Evolutionary conservation across 2,329 filamentous ascomycete species (phyloP).

Genomic region (Colletotrichum sp.): DNA sequence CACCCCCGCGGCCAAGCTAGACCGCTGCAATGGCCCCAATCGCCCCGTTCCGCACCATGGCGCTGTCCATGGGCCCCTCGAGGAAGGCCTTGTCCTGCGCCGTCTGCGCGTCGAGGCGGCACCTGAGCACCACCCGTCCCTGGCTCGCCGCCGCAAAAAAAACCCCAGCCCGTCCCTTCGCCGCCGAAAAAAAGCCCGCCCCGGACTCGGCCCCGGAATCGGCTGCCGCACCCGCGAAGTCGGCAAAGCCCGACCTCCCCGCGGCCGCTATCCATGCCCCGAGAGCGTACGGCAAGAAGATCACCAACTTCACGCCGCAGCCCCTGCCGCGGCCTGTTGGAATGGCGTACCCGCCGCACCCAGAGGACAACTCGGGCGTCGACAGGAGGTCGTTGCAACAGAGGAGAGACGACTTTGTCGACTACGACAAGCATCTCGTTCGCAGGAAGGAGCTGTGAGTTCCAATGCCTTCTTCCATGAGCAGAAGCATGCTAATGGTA

Average conservation of each 20-base stretch:
- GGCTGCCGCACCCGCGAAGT: conserved; percentile 18
- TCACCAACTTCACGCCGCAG: conserved; percentile 61
- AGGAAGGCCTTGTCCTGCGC: conserved; percentile 46
- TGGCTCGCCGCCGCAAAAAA: conserved; percentile 34
- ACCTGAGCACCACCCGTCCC: conserved; percentile 50
- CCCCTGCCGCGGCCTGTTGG: conserved; percentile 79
- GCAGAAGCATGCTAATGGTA: background rate
- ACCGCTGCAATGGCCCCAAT: conserved; percentile 1
- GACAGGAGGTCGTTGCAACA: conserved; percentile 71
- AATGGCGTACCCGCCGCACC: conserved; percentile 71
- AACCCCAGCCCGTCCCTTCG: conserved; percentile 21
- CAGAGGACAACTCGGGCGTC: conserved; percentile 82
- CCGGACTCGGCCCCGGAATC: conserved; percentile 13
- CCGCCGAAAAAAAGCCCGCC: conserved; percentile 31
- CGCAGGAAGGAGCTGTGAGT: conserved; percentile 76
- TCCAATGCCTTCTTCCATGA: too few species aligned
- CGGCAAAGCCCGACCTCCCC: conserved; percentile 41
- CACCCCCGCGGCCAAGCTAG: background rate
- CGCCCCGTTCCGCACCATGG: conserved; percentile 26
- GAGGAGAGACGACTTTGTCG: conserved; percentile 77
- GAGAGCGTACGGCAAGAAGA: conserved; percentile 60
- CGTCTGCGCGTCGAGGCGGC: conserved; percentile 55
- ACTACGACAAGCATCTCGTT: conserved; percentile 83
- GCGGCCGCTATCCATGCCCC: conserved; percentile 61
- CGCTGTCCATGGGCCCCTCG: conserved; percentile 30